Evolutionary conservation across 352 stramenopile genomes (phyloP), one percentile per base, ranked within the genome.

Genomic region (Thraustochytrium striatum): DNA sequence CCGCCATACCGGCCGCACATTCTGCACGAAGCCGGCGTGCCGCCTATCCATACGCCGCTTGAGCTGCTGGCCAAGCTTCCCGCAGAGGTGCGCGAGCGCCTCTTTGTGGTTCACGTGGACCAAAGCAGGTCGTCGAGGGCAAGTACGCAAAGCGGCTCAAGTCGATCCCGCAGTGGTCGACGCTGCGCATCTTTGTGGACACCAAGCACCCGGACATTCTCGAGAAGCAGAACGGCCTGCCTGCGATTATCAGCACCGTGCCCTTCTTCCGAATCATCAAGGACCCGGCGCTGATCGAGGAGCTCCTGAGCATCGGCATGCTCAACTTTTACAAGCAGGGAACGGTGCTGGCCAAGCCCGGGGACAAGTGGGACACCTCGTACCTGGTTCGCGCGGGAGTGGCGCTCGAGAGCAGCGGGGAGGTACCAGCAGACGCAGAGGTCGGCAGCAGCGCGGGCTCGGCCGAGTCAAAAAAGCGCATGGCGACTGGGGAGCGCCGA

Each of bases 1-100:
- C 92, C 94, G 7, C 91, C 94, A 83, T 90, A 97, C 69, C 89
- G 94, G 57, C 87, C 91, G 53, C 83, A 81, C 5, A 93, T 92
- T 65, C 79, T 93, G 57, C 89, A 93, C 69, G 89, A 93, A 72
- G 89, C 89, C 2, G 89, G 89, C 3, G 89, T 92, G 11, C 88
- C 89, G 5, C 89, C 89, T 1, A 93, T 93, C 79, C 89, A 93
- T 82, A 93, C 89, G 13, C 89, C 89, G 9, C 78, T 93, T 25
- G 91, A 93, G 61, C 89, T 88, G 16, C 87, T 93, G 35, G 91
- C 91, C 83, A 82, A 69, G 0, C 85, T 93, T 2, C 87, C 91
- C 47, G 84, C 90, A 61, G 72, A 65, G 2, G 87, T 92, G 35
- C 86, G 88, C 53, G 85, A 91, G 65, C 86, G 87, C 25, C 61